Evolutionary conservation across 352 stramenopile species (phyloP).

Genomic region (Aphanomyces invadans): DNA sequence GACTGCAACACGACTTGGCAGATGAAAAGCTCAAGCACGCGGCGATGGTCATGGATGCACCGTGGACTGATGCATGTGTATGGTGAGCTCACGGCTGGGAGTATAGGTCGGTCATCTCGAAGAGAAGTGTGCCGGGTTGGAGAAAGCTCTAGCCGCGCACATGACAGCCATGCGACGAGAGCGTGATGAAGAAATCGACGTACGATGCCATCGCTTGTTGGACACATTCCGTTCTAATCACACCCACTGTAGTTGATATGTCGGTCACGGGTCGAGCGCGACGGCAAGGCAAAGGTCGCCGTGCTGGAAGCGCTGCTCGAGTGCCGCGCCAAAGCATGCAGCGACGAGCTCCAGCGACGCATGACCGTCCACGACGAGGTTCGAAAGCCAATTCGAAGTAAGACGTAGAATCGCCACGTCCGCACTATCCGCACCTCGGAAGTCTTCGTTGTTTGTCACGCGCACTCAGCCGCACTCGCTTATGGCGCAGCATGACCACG

Average conservation of each 20-base stretch:
- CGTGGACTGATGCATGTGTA: too few species aligned
- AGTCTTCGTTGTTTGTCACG: too few species aligned
- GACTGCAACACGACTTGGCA: not conserved
- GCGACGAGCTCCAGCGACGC: not conserved
- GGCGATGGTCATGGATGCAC: not conserved
- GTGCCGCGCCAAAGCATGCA: constrained; percentile 9
- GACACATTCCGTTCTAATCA: not conserved
- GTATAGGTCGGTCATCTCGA: not conserved
- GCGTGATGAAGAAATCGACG: constrained; percentile 36
- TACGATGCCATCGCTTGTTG: too few species aligned
- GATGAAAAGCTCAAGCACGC: not conserved
- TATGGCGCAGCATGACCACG: too few species aligned
- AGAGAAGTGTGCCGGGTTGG: not conserved
- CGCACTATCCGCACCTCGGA: too few species aligned
- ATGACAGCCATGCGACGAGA: constrained; percentile 31
- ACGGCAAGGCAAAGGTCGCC: not conserved
- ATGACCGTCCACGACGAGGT: not conserved
- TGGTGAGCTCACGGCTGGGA: not conserved
- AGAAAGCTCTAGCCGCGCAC: not conserved
- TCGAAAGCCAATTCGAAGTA: not conserved
- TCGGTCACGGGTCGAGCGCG: not conserved
- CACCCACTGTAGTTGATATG: not conserved
- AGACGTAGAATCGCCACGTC: too few species aligned
- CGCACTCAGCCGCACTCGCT: too few species aligned
- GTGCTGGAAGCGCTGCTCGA: not conserved